These are phyloP conservation scores for Acephala macrosclerotiorum DNA, from an alignment of 2,329 filamentous ascomycete genomes.

Conservation along the genomic window DNA sequence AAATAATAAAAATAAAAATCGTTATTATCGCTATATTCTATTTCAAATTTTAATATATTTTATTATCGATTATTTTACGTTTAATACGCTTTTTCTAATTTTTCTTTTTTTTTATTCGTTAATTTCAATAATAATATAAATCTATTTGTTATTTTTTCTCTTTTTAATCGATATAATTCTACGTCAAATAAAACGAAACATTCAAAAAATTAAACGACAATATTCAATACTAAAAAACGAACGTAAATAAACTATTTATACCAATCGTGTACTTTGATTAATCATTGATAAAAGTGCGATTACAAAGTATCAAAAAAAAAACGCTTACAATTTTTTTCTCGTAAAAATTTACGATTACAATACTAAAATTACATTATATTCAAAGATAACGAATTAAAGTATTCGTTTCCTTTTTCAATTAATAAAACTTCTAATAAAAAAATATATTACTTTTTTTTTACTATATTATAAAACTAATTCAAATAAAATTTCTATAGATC, in stretches of 20 bases:
- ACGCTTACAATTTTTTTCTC: slow-evolving; percentile 3
- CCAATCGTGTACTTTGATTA: slow-evolving; percentile 29
- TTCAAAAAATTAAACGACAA: slow-evolving; percentile 34
- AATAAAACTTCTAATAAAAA: slow-evolving; percentile 11
- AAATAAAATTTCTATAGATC: slow-evolving; percentile 14
- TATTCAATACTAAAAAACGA: slow-evolving; percentile 32
- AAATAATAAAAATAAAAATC: slow-evolving; percentile 23
- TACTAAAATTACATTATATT: slow-evolving; percentile 8
- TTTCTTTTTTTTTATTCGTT: slow-evolving; percentile 18
- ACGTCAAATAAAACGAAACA: slow-evolving; percentile 36
- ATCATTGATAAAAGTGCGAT: slow-evolving; percentile 34
- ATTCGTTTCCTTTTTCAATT: not conserved
- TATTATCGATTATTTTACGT: slow-evolving; percentile 26
- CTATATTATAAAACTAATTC: slow-evolving; percentile 16
- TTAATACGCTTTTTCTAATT: slow-evolving; percentile 11
- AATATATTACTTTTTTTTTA: slow-evolving; percentile 11
- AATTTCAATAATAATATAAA: slow-evolving; percentile 30
- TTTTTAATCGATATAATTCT: slow-evolving; percentile 33
- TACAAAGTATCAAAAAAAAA: slow-evolving; percentile 33
- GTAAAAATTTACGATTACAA: not conserved
- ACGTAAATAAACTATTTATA: slow-evolving; percentile 33
- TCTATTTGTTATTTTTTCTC: slow-evolving; percentile 30
- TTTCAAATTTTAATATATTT: slow-evolving; percentile 28
- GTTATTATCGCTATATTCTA: slow-evolving; percentile 22
- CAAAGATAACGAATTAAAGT: not conserved